A percentile compares a stretch with the other conserved stretches of the same genome.
These are phyloP conservation scores for Stygiomarasmius scandens DNA, from an alignment of 1,284 basidiomycete species.

Conservation along the genomic window DNA sequence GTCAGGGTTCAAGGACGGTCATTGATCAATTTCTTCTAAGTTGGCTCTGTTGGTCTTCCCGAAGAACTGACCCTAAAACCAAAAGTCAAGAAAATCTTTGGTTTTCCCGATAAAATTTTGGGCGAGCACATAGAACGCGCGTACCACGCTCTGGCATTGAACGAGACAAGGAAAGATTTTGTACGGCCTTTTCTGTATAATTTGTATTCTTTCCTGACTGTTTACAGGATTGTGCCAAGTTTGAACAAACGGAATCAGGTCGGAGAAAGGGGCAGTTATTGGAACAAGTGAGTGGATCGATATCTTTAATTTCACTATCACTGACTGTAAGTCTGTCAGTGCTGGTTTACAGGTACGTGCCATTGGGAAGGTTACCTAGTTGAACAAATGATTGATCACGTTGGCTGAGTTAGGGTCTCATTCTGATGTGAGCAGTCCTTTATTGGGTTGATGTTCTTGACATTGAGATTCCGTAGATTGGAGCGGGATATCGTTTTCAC, in stretches of 20 bases:
- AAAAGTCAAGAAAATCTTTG: conserved; percentile 54
- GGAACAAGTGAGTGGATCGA: conserved; percentile 49
- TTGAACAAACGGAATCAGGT: conserved; percentile 58
- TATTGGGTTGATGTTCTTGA: background rate
- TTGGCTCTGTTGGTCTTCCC: conserved; percentile 68
- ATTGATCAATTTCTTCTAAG: conserved; percentile 22
- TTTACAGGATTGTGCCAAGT: conserved; percentile 60
- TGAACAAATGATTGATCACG: conserved; percentile 25
- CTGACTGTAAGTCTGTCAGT: conserved; percentile 37
- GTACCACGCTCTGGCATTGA: conserved; percentile 68
- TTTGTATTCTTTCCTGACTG: conserved; percentile 2
- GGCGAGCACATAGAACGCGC: conserved; percentile 66
- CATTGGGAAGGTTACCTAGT: no score
- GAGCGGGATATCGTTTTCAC: conserved; percentile 67
- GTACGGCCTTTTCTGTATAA: conserved; percentile 37
- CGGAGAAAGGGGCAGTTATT: conserved; percentile 57
- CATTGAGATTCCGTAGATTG: conserved; percentile 47
- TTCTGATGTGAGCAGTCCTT: conserved; percentile 54
- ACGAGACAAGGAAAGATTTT: conserved; percentile 68
- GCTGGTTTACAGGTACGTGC: conserved; percentile 64
- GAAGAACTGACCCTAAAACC: conserved; percentile 54
- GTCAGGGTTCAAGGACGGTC: background rate
- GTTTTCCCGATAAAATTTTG: conserved; percentile 59
- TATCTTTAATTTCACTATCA: background rate
- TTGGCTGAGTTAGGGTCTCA: conserved; percentile 53